Base-by-base conservation (phyloP, 306 rosid genomes). In the Pachyrhizus erosus region DNA sequence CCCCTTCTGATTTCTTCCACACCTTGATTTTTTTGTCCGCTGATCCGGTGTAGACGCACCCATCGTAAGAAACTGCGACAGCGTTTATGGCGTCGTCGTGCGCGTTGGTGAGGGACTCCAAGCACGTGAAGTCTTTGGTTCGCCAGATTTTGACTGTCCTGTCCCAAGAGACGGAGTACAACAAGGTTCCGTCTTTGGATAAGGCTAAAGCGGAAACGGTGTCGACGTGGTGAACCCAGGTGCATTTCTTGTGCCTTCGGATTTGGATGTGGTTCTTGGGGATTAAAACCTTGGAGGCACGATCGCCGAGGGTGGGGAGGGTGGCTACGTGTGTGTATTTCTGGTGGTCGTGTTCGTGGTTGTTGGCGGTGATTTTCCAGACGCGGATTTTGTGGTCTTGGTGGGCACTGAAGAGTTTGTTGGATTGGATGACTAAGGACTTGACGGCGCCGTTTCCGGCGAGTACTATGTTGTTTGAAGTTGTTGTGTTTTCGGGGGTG, bases 201-300 rank as follows among this genome's bases (percentile, higher is more conserved):
- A 93, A 48, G 67, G 99, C 93, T 0, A 96, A 87, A 0, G 93
- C 91, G 0, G 99, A 91, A 4, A 96, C 97, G 0, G 99, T 45
- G 83, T 96, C 98, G 0, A 96, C 99, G 65, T 96, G 99, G 26
- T 96, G 97, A 1, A 96, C 94, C 99, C 98, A 93, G 1, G 97
- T 92, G 86, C 94, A 55, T 74, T 84, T 96, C 72, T 91, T 93
- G 87, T 96, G 99, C 84, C 99, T 80, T 67, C 98, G 87, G 66
- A 93, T 91, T 45, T 87, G 89, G 1, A 96, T 91, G 33, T 89
- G 96, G 86, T 92, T 92, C 62, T 89, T 92, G 0, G 96, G 94
- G 64, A 79, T 71, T 75, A 93, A 58, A 0, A 91, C 79, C 81
- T 88, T 93, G 3, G 84, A 52, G 5, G 98, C 93, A 0, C 98